phyloP scores from a whole-genome alignment of 805 yeast genomes.

The Candida ovalis region DNA sequence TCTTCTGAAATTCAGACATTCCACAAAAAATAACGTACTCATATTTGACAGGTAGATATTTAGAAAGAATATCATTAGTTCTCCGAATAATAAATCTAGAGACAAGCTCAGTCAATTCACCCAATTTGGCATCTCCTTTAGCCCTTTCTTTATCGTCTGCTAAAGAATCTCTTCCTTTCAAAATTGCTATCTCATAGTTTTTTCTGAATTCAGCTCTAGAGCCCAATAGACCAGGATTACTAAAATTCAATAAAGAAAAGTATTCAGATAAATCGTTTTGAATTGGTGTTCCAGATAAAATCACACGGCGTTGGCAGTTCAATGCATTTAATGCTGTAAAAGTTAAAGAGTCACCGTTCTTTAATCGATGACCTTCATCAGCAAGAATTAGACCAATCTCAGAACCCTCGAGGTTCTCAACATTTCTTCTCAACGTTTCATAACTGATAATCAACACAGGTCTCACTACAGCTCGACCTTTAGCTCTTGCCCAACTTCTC shows the following conservation, averaged over 20 bases:
- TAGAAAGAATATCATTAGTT: constrained; percentile 90
- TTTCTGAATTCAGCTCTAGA: constrained; percentile 78
- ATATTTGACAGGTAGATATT: constrained; percentile 91
- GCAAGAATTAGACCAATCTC: constrained; percentile 85
- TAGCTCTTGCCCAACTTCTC: constrained; percentile 81
- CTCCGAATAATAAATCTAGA: constrained; percentile 90
- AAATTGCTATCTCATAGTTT: constrained; percentile 75
- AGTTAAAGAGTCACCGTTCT: constrained; percentile 88
- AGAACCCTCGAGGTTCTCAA: constrained; percentile 65
- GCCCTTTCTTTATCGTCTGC: constrained; percentile 77
- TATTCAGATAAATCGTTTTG: constrained; percentile 94
- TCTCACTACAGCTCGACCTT: constrained; percentile 82
- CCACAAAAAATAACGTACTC: constrained; percentile 96
- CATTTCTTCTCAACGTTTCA: constrained; percentile 87
- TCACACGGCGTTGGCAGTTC: constrained; percentile 83
- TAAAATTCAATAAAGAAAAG: constrained; percentile 83
- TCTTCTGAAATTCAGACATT: constrained; percentile 70
- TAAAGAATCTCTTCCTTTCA: constrained; percentile 83
- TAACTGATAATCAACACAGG: constrained; percentile 93
- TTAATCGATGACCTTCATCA: constrained; percentile 80
- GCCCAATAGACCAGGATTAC: constrained; percentile 92
- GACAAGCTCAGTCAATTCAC: constrained; percentile 70
- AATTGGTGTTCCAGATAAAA: constrained; percentile 93
- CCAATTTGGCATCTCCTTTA: constrained; percentile 64
- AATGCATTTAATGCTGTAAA: constrained; percentile 83